phyloP scores from a whole-genome alignment of 495 filamentous ascomycete genomes.

The Penicillium salamii region DNA sequence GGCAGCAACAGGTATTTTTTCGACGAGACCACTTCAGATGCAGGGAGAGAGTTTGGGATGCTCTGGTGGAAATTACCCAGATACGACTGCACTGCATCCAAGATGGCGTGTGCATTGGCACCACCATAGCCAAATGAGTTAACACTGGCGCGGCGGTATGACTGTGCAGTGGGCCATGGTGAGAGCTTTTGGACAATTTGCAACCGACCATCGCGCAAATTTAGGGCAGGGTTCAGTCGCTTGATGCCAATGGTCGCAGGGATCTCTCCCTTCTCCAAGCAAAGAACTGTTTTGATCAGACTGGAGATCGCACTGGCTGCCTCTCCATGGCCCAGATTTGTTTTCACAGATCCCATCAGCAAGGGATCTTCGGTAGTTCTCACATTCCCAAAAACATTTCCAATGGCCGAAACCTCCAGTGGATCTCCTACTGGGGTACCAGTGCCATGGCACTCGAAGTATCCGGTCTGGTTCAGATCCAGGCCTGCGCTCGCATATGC shows the following conservation, averaged over 20 bases:
- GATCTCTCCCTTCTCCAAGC: neutral
- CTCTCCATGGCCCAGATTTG: neutral
- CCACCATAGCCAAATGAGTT: slow-evolving; percentile 26
- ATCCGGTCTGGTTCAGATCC: neutral
- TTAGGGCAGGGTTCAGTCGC: neutral
- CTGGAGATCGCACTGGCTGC: neutral
- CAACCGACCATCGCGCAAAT: no score
- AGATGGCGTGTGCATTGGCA: slow-evolving; percentile 36
- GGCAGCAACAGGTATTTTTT: neutral
- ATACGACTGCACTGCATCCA: slow-evolving; percentile 33
- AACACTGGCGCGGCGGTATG: slow-evolving; percentile 3
- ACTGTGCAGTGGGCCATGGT: neutral
- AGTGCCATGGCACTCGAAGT: neutral
- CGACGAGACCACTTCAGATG: neutral
- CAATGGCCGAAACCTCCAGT: neutral
- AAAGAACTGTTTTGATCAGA: neutral
- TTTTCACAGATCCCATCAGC: neutral
- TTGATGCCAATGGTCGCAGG: neutral
- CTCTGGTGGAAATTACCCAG: no score
- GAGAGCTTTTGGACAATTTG: neutral
- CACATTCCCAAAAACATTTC: neutral
- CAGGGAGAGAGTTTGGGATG: neutral
- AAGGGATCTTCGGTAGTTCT: neutral
- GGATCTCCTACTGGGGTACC: neutral
- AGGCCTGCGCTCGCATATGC: neutral